Base-by-base conservation (phyloP, 805 yeast genomes). In the Maudiozyma turicensis region DNA sequence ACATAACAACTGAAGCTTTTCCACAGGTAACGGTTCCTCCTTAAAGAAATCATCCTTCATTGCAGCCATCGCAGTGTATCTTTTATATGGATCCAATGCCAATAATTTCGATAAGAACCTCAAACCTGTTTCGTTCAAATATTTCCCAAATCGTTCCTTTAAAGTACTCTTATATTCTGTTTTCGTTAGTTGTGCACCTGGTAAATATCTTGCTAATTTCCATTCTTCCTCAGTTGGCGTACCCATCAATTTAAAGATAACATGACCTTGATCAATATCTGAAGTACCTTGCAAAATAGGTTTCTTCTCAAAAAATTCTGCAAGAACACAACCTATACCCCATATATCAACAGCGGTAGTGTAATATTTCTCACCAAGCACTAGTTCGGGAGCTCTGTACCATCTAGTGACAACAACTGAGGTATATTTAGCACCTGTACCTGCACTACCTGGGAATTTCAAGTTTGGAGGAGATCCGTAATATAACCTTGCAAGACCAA, bases 261-360 rank as follows among this genome's bases (percentile, higher is more conserved):
- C 72, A 57, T 82, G 82, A 0, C 93, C 86, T 69, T 93, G 99
- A 63, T 91, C 95, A 9, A 84, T 65, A 63, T 93, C 99, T 0
- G 93, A 77, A 42, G 76, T 71, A 0, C 99, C 99, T 40, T 82
- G 89, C 44, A 93, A 65, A 13, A 93, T 84, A 0, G 99, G 99
- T 55, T 77, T 80, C 52, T 80, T 77, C 33, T 79, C 80, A 67
- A 85, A 91, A 60, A 90, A 74, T 67, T 93, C 99, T 0, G 88
- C 99, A 61, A 93, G 82, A 0, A 93, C 91, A 68, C 99, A 93
- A 1, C 98, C 98, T 20, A 87, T 77, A 0, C 98, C 97, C 99
- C 99, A 93, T 69, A 93, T 77, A 67, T 93, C 99, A 10, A 91
- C 91, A 0, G 98, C 95, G 0, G 97, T 86, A 2, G 97, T 89